Evolutionary conservation across 2,329 filamentous ascomycete species (phyloP), one percentile per base, ranked within the genome.

Genomic region (Zymoseptoria tritici): DNA sequence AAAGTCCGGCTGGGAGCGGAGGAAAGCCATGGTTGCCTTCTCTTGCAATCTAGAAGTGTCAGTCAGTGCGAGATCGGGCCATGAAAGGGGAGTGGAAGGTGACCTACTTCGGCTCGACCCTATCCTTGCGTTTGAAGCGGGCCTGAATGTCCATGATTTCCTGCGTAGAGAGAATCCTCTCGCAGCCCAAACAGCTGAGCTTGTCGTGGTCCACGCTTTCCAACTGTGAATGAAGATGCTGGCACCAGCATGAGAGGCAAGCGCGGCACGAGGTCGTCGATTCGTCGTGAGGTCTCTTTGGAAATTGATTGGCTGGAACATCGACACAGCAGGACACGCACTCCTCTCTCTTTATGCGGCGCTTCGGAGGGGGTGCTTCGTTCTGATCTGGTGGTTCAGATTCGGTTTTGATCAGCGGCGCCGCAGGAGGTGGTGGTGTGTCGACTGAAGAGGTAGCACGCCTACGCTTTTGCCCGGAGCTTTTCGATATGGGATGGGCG

Each of bases 21-120:
- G 36, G n/a, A n/a, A 61, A 5, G 46, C 53, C 5, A 56, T 54
- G 4, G 56, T 55, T 11, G 60, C 60, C 16, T 57, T 59, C n/a
- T 57, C 49, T 29, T 57, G 51, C 8, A 61, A 24, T 20, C 60
- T 61, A 22, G 26, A 22, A 9, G 22, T 29, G 52, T 58, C 29
- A 58, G 42, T 58, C 1, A 29, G 7, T 29, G 26, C 26, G 2
- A 1, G 26, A 29, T 1, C 0, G 8, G 7, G 1, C 36, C 13
- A 46, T 46, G 13, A n/a, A n/a, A 46, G 36, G 36, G 36, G 36
- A 7, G 5, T 1, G 36, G 7, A n/a, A 4, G 1, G 16, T n/a
- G 29, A 26, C 46, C 24, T 56, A 58, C 55, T 60, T 55, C 4
- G 52, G 24, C 13, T 55, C 50, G 29, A 57, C 29, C 21, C 26